Base-by-base conservation (phyloP, 495 filamentous ascomycete genomes). In the Wilcoxina mikolae region DNA sequence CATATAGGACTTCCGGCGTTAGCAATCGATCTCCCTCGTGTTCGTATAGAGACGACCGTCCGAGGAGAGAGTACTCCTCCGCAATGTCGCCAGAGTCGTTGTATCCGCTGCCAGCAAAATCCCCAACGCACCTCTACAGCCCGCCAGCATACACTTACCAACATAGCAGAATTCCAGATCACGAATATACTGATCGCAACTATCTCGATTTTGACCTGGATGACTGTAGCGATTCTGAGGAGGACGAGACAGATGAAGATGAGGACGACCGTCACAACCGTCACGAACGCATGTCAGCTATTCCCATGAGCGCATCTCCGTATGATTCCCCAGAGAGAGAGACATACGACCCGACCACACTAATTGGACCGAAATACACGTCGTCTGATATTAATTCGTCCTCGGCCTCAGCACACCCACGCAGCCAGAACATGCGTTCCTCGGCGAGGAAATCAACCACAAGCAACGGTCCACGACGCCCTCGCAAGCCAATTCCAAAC, bases 61-160 rank as follows among this genome's bases (percentile, higher is more conserved):
- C 49, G 18, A 22, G 49, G n/a, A 10, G 49, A 10, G 29, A 52
- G n/a, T 52, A n/a, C 26, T 23, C 49, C 26, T 23, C 49, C 12
- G 17, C 31, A 38, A 39, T 50, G 9, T 50, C 49, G 26, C 49
- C 49, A 24, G 29, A 39, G 9, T 41, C 49, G 18, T 2, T 38
- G 49, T 39, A 38, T 15, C 31, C 31, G 4, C 28, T 24, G 20
- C 45, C 23, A 25, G 27, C 4, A 49, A 10, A 28, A 23, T 31
- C 20, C 49, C 1, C 31, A 1, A 31, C 49, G 22, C 12, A 50
- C 47, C 29, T 27, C 23, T 5, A 49, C 20, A 10, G n/a, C 35
- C 35, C 35, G 4, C 31, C 22, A 5, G 45, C 20, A 23, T 48
- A 49, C 46, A 49, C 46, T 15, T 49, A 49, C 39, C 10, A 15